Base-by-base conservation (phyloP, 2,329 filamentous ascomycete genomes). In the Colletotrichum lupini region DNA sequence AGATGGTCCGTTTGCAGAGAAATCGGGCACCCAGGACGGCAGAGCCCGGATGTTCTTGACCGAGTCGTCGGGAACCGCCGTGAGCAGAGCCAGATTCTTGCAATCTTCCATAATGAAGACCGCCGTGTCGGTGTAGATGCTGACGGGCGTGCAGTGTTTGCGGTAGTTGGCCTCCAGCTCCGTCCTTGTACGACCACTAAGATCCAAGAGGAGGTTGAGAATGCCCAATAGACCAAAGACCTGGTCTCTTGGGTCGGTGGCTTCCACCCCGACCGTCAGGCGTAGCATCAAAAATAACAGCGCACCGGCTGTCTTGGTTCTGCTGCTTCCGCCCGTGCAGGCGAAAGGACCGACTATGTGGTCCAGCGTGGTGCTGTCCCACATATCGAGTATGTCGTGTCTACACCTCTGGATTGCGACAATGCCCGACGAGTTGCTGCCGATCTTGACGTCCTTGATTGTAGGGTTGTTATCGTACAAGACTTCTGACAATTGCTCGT, bases 11-110 rank as follows among this genome's bases (percentile, higher is more conserved):
- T 42, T 64, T 30, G 69, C 57, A 9, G 75, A 57, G 81, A 75
- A 46, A 78, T 79, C 35, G 75, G 79, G 68, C 62, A 77, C 72
- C 75, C 75, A 76, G 1, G 75, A 72, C 5, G 75, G 75, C 14
- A 77, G 65, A 19, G 24, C 55, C 5, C 30, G 5, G 12, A 67
- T 22, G 5, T 62, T 30, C 66, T 53, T 77, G 30, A 26, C 70
- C 61, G 64, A 75, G 19, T 70, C 77, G 66, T 58, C 65, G 24
- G 53, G 75, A 64, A 75, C 79, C 82, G 9, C 71, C 64, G 74
- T 75, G 4, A 76, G 59, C 9, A 76, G 35, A n/a, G 67, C 67
- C 14, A 76, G 71, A 32, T 66, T 75, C 19, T 72, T 61, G 42
- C 65, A 68, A 16, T 76, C 70, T 46, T 66, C 66, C 49, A 76